Evolutionary conservation across 352 stramenopile genomes (phyloP).

Genomic region (Globisporangium spinosum): DNA sequence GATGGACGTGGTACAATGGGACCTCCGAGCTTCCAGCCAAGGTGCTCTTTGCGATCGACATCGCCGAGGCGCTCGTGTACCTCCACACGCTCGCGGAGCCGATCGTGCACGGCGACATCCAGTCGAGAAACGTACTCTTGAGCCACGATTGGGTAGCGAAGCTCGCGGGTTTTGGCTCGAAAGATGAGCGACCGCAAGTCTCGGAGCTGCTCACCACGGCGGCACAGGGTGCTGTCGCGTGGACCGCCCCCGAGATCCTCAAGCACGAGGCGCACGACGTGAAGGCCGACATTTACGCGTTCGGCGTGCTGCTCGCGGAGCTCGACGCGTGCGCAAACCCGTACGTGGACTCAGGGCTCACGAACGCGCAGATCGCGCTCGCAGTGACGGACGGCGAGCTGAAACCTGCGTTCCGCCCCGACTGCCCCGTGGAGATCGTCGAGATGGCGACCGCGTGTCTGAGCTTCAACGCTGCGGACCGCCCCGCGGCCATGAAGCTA

Average conservation of each 20-base stretch:
- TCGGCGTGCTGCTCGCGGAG: constrained; percentile 34
- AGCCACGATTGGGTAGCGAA: constrained; percentile 19
- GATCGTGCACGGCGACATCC: constrained; percentile 17
- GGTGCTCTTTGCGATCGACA: constrained; percentile 23
- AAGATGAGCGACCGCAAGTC: background rate
- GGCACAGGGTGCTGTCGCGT: constrained; percentile 24
- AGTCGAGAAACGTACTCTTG: constrained; percentile 19
- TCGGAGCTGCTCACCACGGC: constrained; percentile 21
- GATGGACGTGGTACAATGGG: constrained; percentile 3
- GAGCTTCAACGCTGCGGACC: constrained; percentile 35
- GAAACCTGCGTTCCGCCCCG: constrained; percentile 34
- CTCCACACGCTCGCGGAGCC: constrained; percentile 25
- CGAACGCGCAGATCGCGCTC: constrained; percentile 35
- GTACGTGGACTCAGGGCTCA: constrained; percentile 4
- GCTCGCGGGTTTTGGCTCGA: constrained; percentile 14
- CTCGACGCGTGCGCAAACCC: constrained; percentile 37
- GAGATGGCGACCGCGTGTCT: constrained; percentile 51
- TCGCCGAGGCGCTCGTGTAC: constrained; percentile 46
- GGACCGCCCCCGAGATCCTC: constrained; percentile 32
- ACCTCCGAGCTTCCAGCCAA: constrained; percentile 5
- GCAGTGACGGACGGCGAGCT: constrained; percentile 42
- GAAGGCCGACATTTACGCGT: constrained; percentile 29
- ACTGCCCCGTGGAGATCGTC: constrained; percentile 46
- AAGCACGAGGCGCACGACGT: constrained; percentile 21
- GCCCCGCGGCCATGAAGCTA: constrained; percentile 56